phyloP scores from a whole-genome alignment of 1,284 basidiomycete genomes.

The Salmacisia buchloeana region DNA sequence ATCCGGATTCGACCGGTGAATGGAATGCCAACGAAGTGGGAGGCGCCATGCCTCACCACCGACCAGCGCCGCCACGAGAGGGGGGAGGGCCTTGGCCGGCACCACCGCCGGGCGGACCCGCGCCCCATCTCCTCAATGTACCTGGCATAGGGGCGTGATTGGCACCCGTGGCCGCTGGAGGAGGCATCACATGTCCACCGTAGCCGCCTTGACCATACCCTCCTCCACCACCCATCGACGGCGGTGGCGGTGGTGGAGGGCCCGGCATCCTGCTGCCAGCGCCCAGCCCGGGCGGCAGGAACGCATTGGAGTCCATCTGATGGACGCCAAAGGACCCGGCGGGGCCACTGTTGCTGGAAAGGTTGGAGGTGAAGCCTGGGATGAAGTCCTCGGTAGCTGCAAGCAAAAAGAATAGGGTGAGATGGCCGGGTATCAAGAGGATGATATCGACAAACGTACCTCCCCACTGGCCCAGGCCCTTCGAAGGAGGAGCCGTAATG shows the following conservation, averaged over 20 bases:
- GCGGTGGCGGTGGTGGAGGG: no score
- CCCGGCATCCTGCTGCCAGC: neutral
- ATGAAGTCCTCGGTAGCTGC: conserved; percentile 2
- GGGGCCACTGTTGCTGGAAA: neutral
- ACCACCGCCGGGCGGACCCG: neutral
- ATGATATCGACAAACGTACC: neutral
- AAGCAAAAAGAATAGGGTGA: neutral
- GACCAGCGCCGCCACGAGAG: no score
- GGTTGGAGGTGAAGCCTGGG: conserved; percentile 3
- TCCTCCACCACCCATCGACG: neutral
- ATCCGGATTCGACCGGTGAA: no score
- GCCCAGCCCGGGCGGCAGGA: conserved; percentile 1
- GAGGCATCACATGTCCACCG: neutral
- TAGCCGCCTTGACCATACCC: neutral
- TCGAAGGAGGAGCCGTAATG: neutral
- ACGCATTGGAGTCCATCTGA: neutral
- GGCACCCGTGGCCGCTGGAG: neutral
- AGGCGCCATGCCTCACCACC: no score
- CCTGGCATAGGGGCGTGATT: conserved; percentile 2
- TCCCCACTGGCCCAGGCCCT: neutral
- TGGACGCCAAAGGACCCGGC: neutral
- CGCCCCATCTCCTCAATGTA: neutral
- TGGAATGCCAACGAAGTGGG: no score
- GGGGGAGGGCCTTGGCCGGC: no score
- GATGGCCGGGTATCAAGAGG: neutral